Evolutionary conservation across 2,329 filamentous ascomycete species (phyloP), one percentile per base, ranked within the genome.

Genomic region (Diaporthe ilicicola): DNA sequence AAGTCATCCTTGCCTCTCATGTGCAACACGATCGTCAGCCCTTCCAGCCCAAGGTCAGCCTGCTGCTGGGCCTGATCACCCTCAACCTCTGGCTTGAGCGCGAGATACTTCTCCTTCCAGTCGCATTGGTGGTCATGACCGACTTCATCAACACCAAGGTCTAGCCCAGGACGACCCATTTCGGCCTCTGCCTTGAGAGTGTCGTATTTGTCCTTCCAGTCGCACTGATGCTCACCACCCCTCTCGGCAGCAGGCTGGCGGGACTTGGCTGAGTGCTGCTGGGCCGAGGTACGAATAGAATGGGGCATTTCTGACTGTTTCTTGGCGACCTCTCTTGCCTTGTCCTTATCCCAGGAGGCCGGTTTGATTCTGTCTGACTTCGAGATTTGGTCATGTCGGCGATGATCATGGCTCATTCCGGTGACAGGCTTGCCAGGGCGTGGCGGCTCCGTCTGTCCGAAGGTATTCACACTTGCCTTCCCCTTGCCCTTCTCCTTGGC

Each of bases 21-120:
- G 76, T 87, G 86, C 77, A 88, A 79, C 56, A 87, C 83, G 71
- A 87, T 84, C 7, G 85, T 88, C 65, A 88, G 75, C 13, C 85
- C 85, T 70, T 85, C 81, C 37, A 88, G 83, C 19, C 82, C 82
- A 55, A 84, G 73, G 29, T 84, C 81, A 19, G 80, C 79, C 44
- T 66, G 67, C 32, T 34, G 32, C 71, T 66, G 66, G 69, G 42
- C 65, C 27, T 72, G 59, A 6, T 70, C 51, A 19, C 64, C 66
- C 7, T 72, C 74, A 9, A 84, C 78, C 74, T 86, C 82, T 1
- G 80, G 77, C 44, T 79, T 81, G 69, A 86, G 74, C 22, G 79
- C 77, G 69, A 82, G 74, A 71, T 84, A 86, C 8, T 78, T 80
- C 6, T 82, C 79, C 71, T 81, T 82, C 85, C 79, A 86, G 54